Base-by-base conservation (phyloP, 2,329 filamentous ascomycete genomes). In the Fusarium multiceps region DNA sequence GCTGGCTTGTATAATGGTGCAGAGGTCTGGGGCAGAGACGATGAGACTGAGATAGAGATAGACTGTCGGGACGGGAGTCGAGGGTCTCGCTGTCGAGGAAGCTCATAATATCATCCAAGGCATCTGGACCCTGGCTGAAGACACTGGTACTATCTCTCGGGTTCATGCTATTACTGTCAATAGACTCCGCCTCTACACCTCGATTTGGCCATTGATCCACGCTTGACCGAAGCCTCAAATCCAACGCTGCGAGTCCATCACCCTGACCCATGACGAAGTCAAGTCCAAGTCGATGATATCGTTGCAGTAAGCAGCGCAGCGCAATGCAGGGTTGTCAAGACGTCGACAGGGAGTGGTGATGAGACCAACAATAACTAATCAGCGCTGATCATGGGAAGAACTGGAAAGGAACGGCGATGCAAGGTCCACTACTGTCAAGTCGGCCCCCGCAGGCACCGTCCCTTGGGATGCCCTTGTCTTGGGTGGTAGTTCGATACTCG, bases 1-100 rank as follows among this genome's bases (percentile, higher is more conserved):
- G 51, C 37, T 61, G 69, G 53, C 46, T 41, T 53, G 63, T 54
- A 47, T 72, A 68, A 46, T 69, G 70, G 45, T 68, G 64, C 32
- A 69, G 41, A 69, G 70, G 70, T 23, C 68, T 71, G 46, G 69
- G 65, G 48, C 58, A 54, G 28, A 64, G 65, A 55, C 55, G 55
- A 63, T 66, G 67, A 53, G 66, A 61, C 25, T 66, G 69, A 53
- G 66, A 61, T 28, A 64, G 69, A 53, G 66, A 61, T 23, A 64
- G 56, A 66, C 71, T 72, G 45, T 59, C 69, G 32, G 74, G 66
- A 47, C 57, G 47, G 16, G 74, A 75, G 51, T 55, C 71, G 56
- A 74, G 63, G n/a, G 74, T 75, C 48, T 75, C 74, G 28, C 67
- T 74, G 66, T 75, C 74, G 41, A 75, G 56, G 68, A 75, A 75